phyloP scores from a whole-genome alignment of 805 yeast genomes.

The Schwanniomyces yamadae region DNA sequence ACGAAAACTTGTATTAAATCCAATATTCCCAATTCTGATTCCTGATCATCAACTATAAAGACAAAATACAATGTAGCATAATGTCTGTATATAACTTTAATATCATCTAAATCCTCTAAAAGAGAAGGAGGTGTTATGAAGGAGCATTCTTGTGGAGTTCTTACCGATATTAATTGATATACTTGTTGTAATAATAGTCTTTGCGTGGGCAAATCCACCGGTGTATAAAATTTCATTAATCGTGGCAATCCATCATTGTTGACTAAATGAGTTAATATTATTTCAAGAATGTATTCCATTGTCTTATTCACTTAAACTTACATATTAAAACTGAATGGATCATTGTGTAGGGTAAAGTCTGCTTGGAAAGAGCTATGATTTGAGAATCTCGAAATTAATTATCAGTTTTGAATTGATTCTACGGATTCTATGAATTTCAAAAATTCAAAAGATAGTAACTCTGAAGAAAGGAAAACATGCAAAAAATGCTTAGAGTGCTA shows the following conservation, averaged over 20 bases:
- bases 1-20: constrained; percentile 97
- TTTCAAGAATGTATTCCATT: neutral
- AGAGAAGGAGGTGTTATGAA: constrained; percentile 88
- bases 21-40: constrained; percentile 87
- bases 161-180: constrained; percentile 65
- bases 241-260: constrained; percentile 91
- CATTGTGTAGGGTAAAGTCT: constrained; percentile 47
- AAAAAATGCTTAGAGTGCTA: too few relatives aligned
- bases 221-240: constrained; percentile 86
- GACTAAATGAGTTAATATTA: constrained; percentile 46
- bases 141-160: constrained; percentile 79
- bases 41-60: constrained; percentile 93
- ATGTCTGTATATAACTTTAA: constrained; percentile 88
- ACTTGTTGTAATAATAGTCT: constrained; percentile 78
- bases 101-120: constrained; percentile 64
- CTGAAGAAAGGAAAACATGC: too few relatives aligned
- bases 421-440: too few relatives aligned
- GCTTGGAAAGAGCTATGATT: too few relatives aligned
- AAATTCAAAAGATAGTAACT: too few relatives aligned
- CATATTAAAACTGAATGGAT: constrained; percentile 84
- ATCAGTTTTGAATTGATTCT: too few relatives aligned
- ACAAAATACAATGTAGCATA: constrained; percentile 97
- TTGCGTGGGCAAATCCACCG: constrained; percentile 83
- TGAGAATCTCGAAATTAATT: too few relatives aligned
- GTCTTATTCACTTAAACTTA: constrained; percentile 20